Conservation (phyloP, 2,329 filamentous ascomycete species). For the Basipetospora chlamydospora region DNA sequence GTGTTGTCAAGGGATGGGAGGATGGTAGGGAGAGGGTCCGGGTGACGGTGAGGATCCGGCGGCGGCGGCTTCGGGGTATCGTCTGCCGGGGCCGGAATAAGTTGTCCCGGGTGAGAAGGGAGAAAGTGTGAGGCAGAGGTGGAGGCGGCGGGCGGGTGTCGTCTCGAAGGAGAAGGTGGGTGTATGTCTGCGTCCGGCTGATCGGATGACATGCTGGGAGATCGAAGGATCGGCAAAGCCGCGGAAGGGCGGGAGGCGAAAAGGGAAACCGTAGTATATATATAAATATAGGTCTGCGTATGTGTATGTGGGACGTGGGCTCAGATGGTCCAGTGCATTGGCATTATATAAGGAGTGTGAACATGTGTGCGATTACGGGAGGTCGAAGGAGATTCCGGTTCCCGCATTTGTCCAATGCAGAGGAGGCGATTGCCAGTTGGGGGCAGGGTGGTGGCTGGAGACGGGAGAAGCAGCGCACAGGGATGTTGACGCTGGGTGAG, state of each 20-base stretch:
- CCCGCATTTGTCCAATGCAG: too few relatives aligned
- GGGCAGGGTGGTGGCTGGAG: too few relatives aligned
- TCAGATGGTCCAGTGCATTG: too few relatives aligned
- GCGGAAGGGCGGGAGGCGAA: neutral
- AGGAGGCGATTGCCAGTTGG: too few relatives aligned
- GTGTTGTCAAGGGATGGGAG: too few relatives aligned
- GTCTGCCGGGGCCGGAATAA: too few relatives aligned
- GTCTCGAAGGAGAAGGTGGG: neutral
- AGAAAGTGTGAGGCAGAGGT: neutral
- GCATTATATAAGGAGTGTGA: neutral
- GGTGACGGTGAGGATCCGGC: neutral
- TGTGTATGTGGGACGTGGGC: neutral
- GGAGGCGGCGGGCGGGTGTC: neutral
- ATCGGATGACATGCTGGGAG: constrained; percentile 1
- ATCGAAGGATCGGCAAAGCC: too few relatives aligned
- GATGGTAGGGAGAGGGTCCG: constrained; percentile 4
- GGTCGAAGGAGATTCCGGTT: too few relatives aligned
- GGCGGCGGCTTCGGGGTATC: neutral
- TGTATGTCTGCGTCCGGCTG: neutral
- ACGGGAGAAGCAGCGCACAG: too few relatives aligned
- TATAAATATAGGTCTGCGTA: constrained; percentile 1
- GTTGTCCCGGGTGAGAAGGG: too few relatives aligned
- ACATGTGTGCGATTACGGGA: too few relatives aligned
- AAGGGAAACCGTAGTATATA: constrained; percentile 2
- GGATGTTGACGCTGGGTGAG: too few relatives aligned